Evolutionary conservation across 805 yeast genomes (phyloP).

Genomic region (Millerozyma acaciae): DNA sequence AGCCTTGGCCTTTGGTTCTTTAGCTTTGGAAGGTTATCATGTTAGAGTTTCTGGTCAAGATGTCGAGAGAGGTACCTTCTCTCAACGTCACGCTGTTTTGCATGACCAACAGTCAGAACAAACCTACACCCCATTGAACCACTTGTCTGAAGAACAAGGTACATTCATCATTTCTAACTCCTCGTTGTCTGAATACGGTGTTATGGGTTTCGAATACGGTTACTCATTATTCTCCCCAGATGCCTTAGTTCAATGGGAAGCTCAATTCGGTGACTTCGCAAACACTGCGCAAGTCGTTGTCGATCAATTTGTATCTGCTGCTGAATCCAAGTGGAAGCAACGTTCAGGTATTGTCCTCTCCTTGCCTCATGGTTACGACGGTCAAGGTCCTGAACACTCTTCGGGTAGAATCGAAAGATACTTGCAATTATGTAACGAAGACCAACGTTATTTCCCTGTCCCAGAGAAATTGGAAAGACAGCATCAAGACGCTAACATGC

Average conservation of each 20-base stretch:
- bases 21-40: slow-evolving; percentile 89
- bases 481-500: slow-evolving; percentile 98
- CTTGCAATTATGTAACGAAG: slow-evolving; percentile 93
- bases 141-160: slow-evolving; percentile 76
- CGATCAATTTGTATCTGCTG: slow-evolving; percentile 95
- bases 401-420: slow-evolving; percentile 97
- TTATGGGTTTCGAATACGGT: slow-evolving; percentile 98
- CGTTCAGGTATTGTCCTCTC: slow-evolving; percentile 94
- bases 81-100: slow-evolving; percentile 97
- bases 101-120: slow-evolving; percentile 91
- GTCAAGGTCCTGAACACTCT: slow-evolving; percentile 99
- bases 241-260: slow-evolving; percentile 97
- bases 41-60: slow-evolving; percentile 98
- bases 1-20: slow-evolving; percentile 94
- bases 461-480: slow-evolving; percentile 88
- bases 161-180: slow-evolving; percentile 89
- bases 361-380: slow-evolving; percentile 98
- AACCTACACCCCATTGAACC: slow-evolving; percentile 80
- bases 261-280: slow-evolving; percentile 99
- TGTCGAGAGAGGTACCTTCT: slow-evolving; percentile 99
- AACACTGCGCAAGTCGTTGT: slow-evolving; percentile 97
- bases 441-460: slow-evolving; percentile 89
- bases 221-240: slow-evolving; percentile 97
- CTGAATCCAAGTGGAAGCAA: slow-evolving; percentile 98
- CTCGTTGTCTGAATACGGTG: slow-evolving; percentile 97